These are phyloP conservation scores for Cercospora sp. DNA, from an alignment of 2,329 filamentous ascomycete genomes.

Conservation along the genomic window DNA sequence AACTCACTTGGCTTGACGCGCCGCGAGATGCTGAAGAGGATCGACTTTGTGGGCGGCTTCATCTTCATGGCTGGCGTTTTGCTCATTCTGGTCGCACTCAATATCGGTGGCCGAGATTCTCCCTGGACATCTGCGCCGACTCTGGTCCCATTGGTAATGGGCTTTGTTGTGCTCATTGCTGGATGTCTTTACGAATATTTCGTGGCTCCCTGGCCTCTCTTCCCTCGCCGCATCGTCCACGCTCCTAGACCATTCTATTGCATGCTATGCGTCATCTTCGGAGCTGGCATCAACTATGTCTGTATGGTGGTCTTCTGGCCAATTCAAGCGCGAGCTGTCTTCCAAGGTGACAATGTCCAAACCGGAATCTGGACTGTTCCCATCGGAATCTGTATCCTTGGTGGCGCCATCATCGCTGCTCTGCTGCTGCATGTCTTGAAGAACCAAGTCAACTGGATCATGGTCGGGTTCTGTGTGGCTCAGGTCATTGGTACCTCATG, in stretches of 20 bases:
- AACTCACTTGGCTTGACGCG: background rate
- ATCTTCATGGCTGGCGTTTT: constrained; percentile 1
- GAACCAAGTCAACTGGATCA: constrained; percentile 3
- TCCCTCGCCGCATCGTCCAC: constrained; percentile 2
- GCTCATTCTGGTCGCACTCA: background rate
- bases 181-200: background rate
- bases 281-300: constrained; percentile 6
- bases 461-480: background rate
- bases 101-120: background rate
- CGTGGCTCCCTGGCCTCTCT: background rate
- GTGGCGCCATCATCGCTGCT: background rate
- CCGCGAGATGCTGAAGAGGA: constrained; percentile 1
- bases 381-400: background rate
- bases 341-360: background rate
- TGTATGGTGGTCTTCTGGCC: constrained; percentile 4
- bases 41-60: constrained; percentile 1
- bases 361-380: background rate
- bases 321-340: background rate
- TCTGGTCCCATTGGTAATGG: background rate
- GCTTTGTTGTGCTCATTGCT: background rate
- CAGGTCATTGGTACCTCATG: background rate
- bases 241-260: background rate
- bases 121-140: background rate
- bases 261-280: constrained; percentile 7
- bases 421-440: background rate